Base-by-base conservation (phyloP, 306 rosid genomes). In the Acacia acuminata region DNA sequence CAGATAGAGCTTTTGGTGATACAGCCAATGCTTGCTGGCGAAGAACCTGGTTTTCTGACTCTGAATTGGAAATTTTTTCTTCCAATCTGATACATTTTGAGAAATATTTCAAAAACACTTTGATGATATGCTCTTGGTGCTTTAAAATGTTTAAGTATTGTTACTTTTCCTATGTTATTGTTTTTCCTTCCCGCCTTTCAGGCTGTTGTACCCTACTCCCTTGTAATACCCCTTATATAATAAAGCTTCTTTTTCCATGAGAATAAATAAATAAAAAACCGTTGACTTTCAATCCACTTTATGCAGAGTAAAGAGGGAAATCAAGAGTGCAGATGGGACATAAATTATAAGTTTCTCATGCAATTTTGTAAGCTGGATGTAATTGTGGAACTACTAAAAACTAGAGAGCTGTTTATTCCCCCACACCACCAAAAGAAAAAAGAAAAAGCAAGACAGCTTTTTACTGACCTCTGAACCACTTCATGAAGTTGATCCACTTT, bases 31-130 rank as follows among this genome's bases (percentile, higher is more conserved):
- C 97, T 89, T 96, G 98, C 87, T 96, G 99, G 81, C 99, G 99
- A 92, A 96, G 96, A 84, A 96, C 97, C 88, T 96, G 99, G 80
- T 96, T 96, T 90, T 96, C 99, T 3, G 99, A 94, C 88, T 96
- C 99, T 67, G 97, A 83, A 86, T 94, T 96, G 84, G 99, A 94
- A 80, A 96, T 88, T 84, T 96, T 96, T 72, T 96, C 99, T 82
- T 94, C 99, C 76, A 96, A 90, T 91, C 99, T 96, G 85, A 73
- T 77, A 51, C 79, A 90, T 56, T 53, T 2, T 73, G 71, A 55
- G 67, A 81, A 55, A 85, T 60, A 40, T 40, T 71, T 77, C 51
- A 30, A 84, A 53, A 55, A 76, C 38, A 40, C 68, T 63, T 25
- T 1, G 38, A 5, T 27, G 19, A 3, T 13, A 14, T 63, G 40